phyloP scores from a whole-genome alignment of 2,329 filamentous ascomycete genomes.

The Aureobasidium sp. region DNA sequence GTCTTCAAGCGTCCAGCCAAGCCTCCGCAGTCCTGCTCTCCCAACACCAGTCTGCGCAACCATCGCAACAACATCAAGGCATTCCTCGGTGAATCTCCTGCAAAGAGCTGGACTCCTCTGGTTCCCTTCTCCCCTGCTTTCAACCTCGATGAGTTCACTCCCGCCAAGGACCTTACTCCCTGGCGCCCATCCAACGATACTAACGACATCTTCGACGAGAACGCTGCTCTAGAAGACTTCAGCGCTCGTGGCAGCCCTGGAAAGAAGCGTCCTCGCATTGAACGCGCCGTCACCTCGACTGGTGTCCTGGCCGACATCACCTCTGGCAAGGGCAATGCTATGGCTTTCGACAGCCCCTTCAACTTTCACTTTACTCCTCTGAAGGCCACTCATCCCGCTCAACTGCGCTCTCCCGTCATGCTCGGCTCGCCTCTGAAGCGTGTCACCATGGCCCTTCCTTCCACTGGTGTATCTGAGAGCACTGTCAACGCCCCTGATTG shows the following conservation, averaged over 20 bases:
- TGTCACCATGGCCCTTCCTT: constrained; percentile 10
- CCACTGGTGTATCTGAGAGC: constrained; percentile 5
- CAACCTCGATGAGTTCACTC: constrained; percentile 34
- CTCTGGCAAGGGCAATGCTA: constrained; percentile 30
- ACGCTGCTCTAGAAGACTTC: constrained; percentile 28
- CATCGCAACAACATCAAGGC: constrained; percentile 77
- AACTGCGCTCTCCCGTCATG: constrained; percentile 21
- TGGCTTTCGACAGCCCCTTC: constrained; percentile 22
- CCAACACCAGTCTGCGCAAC: constrained; percentile 82
- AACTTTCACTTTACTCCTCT: constrained; percentile 25
- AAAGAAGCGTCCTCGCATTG: constrained; percentile 56
- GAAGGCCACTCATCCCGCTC: constrained; percentile 18
- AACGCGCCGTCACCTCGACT: constrained; percentile 54
- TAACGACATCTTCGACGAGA: constrained; percentile 9
- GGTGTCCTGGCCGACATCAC: constrained; percentile 56
- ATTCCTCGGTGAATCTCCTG: constrained; percentile 67
- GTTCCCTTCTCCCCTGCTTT: constrained; percentile 61
- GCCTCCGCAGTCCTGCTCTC: constrained; percentile 71
- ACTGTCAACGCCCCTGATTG: constrained; percentile 15
- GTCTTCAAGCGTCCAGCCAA: constrained; percentile 64
- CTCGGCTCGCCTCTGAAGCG: constrained; percentile 29
- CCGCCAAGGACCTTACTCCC: constrained; percentile 1
- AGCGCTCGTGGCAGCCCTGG: constrained; percentile 55
- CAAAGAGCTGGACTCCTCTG: constrained; percentile 46
- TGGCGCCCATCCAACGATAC: not conserved